phyloP scores from a whole-genome alignment of 2,329 filamentous ascomycete species.

The Sclerotinia sclerotiorum region DNA sequence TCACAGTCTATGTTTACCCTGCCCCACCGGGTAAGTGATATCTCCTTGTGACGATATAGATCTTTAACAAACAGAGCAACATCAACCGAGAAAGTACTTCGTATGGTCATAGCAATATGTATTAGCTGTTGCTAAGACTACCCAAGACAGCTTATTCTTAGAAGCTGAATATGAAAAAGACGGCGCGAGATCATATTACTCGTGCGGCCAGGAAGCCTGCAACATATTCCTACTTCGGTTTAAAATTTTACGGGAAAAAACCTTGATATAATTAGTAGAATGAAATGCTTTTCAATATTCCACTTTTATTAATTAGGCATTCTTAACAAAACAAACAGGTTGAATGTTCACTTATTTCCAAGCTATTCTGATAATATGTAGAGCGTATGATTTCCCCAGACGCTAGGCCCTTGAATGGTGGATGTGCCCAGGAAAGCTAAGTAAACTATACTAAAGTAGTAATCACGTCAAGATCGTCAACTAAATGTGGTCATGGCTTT shows the following conservation, averaged over 20 bases:
- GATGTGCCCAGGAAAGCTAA: not conserved
- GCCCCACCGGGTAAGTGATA: not conserved
- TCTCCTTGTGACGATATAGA: not conserved
- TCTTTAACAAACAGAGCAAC: not conserved
- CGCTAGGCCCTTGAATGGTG: too few species aligned
- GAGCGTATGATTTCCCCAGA: too few species aligned
- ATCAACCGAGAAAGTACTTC: not conserved
- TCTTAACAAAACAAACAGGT: too few species aligned
- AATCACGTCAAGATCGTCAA: not conserved
- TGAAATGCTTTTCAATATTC: too few species aligned
- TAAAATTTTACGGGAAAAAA: too few species aligned
- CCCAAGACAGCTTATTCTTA: not conserved
- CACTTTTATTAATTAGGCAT: too few species aligned
- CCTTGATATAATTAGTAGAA: too few species aligned
- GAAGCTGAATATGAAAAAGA: not conserved
- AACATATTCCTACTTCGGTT: too few species aligned
- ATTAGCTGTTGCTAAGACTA: not conserved
- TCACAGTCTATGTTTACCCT: not conserved
- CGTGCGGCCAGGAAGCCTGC: too few species aligned
- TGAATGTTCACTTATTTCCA: too few species aligned
- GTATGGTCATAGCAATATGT: not conserved
- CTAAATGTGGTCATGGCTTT: not conserved
- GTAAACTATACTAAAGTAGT: not conserved
- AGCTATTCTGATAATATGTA: too few species aligned
- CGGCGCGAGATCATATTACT: not conserved